A percentile compares a stretch with the other conserved stretches of the same genome.
These are phyloP conservation scores for Pelargonium fulgidum DNA, from an alignment of 441 rosid species.

Conservation along the genomic window DNA sequence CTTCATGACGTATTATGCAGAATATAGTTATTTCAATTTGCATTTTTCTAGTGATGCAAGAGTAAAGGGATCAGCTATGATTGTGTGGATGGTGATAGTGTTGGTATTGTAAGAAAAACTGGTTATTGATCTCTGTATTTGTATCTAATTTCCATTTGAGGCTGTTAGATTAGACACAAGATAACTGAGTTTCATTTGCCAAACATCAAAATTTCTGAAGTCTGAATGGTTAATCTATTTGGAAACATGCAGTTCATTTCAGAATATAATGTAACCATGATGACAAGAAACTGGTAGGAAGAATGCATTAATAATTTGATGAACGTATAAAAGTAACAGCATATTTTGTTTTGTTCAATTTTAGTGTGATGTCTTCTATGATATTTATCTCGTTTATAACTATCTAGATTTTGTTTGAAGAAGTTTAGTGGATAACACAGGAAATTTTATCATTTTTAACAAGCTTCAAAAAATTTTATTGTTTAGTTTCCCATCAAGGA, in stretches of 20 bases:
- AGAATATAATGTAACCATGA: neutral
- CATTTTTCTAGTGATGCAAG: neutral
- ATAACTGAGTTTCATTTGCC: neutral
- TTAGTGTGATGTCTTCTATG: neutral
- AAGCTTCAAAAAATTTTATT: neutral
- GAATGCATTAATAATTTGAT: neutral
- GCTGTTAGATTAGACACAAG: neutral
- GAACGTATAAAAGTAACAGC: neutral
- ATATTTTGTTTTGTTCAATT: neutral
- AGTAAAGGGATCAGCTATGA: neutral
- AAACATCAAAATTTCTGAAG: neutral
- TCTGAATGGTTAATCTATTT: neutral
- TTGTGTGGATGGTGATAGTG: neutral
- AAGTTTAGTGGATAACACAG: neutral
- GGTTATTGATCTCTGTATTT: neutral
- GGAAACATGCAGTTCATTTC: neutral
- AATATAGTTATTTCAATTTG: neutral
- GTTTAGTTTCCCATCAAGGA: neutral
- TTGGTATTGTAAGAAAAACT: neutral
- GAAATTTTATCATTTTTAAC: neutral
- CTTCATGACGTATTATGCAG: neutral
- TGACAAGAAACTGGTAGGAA: neutral
- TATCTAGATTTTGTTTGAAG: neutral
- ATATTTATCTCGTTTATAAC: neutral
- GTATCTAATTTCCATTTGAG: neutral